Evolutionary conservation across 1,284 basidiomycete species (phyloP), one percentile per base, ranked within the genome.

Genomic region (Xerocomus amazonicus): DNA sequence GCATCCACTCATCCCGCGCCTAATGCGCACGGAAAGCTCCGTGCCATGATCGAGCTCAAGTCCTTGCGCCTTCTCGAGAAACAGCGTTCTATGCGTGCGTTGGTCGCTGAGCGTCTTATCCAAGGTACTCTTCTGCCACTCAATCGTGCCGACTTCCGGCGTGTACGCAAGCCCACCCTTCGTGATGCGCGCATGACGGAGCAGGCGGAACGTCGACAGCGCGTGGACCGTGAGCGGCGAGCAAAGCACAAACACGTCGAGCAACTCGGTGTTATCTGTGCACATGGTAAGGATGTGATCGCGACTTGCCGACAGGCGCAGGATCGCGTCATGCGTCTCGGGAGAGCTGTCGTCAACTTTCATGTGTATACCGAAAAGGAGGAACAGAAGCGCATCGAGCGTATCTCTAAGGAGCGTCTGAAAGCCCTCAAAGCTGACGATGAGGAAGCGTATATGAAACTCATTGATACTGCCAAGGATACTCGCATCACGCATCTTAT

Each of bases 391-490:
- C 82, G 96, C 33, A 90, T 99, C 59, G 97, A 99, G 72, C 79
- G 94, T 53, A 84, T 99, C 45, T 90, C 92, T 43, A 99, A 98
- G 75, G 97, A 99, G 70, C 93, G 96, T 92, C 78, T 99, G 59
- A 95, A 93, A 74, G 97, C 97, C 17, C 83, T 99, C 58, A 95
- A 96, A 74, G 91, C 91, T 37, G 95, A 99, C 68, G 96, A 99
- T 76, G 97, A 99, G 75, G 97, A 98, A 70, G 96, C 93, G 16
- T 99, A 99, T 70, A 89, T 99, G 80, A 96, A 95, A 69, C 88
- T 99, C 61, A 95, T 99, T 63, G 97, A 99, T 71, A 97, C 96
- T 34, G 97, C 96, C 55, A 99, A 99, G 71, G 97, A 99, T 64
- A 98, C 96, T 13, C 90, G 97, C 74, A 99, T 99, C 72, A 97